Evolutionary conservation across 345 rosid species (phyloP), one percentile per base, ranked within the genome.

Genomic region (Pugionium cornutum): DNA sequence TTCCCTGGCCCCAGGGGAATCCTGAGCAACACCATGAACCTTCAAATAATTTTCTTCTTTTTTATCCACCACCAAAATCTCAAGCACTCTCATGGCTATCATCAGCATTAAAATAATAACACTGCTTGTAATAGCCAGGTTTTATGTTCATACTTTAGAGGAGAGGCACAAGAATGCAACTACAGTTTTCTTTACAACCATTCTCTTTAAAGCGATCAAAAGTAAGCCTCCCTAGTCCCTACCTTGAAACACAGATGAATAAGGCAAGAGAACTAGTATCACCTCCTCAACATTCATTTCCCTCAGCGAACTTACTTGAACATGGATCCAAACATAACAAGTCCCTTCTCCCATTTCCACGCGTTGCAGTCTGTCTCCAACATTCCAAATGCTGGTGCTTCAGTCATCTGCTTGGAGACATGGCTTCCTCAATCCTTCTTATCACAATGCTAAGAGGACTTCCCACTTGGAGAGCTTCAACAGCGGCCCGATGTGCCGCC

Each of bases 391-490:
- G 18, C 18, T 18, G 18, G 18, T 18, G 18, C 52, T 45, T 45
- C 6, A 46, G 1, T 82, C 81, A 83, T 68, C 25, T 35, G 36
- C 56, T 29, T 59, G 82, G 68, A 67, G 84, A 51, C 84, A 87
- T 86, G 52, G 92, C 87, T 83, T 81, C 89, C 77, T 92, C 97
- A 26, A 89, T 87, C 66, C 81, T 76, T 80, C 83, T 77, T 37
- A 92, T 87, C 40, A 89, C 89, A 59, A 75, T 72, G 64, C 98
- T 84, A 30, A 92, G 84, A 78, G 91, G 79, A 53, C 80, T 53
- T 37, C 98, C 92, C 59, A 64, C 83, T 85, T 92, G 95, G 54
- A 92, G 83, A 57, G 98, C 91, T 78, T 74, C 84, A 56, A 87
- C 81, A 48, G 92, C 96, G 43, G 89, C 91, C 25, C 74, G 73